Conservation (phyloP, 1,284 basidiomycete genomes). For the Leucoagaricus sp. region DNA sequence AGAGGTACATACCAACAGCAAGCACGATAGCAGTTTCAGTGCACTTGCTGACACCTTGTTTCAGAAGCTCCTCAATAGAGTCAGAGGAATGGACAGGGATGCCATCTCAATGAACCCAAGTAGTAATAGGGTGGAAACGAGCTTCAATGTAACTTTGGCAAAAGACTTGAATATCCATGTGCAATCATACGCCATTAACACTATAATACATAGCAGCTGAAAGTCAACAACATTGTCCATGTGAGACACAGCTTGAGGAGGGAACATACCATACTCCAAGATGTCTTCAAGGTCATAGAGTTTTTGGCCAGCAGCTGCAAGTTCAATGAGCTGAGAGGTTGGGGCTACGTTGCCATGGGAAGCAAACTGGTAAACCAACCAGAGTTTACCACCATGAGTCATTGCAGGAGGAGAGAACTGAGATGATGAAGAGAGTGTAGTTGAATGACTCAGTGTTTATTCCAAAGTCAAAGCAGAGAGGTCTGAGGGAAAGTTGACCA, state of each 20-base stretch:
- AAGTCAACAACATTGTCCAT: constrained; percentile 20
- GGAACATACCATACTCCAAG: constrained; percentile 39
- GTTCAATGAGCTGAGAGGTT: constrained; percentile 48
- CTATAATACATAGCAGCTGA: background rate
- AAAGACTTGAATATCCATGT: constrained; percentile 33
- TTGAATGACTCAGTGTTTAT: background rate
- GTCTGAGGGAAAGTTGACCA: background rate
- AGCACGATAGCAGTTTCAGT: constrained; percentile 43
- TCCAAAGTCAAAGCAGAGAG: constrained; percentile 4
- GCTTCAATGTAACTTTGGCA: constrained; percentile 46
- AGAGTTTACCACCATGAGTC: constrained; percentile 38
- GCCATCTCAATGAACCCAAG: constrained; percentile 44
- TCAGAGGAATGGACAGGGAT: constrained; percentile 35
- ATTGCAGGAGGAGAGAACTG: constrained; percentile 16
- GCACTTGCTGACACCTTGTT: constrained; percentile 40
- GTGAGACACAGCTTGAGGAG: background rate
- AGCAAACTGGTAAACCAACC: constrained; percentile 47
- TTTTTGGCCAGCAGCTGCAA: constrained; percentile 39
- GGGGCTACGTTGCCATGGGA: constrained; percentile 40
- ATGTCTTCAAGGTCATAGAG: constrained; percentile 47
- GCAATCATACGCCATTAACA: background rate
- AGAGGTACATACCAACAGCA: constrained; percentile 38
- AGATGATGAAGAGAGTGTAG: background rate
- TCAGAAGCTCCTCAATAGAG: constrained; percentile 39
- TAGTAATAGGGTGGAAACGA: constrained; percentile 39